Base-by-base conservation (phyloP, 1,284 basidiomycete species). In the Rhodotorula sp. region DNA sequence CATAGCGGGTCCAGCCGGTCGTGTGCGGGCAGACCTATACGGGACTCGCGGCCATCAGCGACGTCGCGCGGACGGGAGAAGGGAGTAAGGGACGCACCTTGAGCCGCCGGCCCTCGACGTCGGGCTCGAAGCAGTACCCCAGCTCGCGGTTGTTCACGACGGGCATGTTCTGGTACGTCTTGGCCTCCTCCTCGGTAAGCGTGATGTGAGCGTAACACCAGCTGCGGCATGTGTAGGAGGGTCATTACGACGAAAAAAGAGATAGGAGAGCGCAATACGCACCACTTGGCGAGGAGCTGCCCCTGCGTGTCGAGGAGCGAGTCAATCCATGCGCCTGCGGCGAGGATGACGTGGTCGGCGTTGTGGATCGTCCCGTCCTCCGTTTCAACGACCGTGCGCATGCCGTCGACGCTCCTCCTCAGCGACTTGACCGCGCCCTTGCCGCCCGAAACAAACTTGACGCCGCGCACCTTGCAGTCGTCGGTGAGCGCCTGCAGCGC, bases 151-250 rank as follows among this genome's bases (percentile, higher is more conserved):
- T 72, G 67, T 72, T 72, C 29, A 72, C 63, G 41, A 68, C 66
- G 9, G 70, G 80, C 17, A 74, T 74, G 44, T 73, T 17, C 21
- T 74, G 75, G 51, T 75, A 78, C n/a, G 60, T 64, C n/a, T 54
- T 67, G 9, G 80, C 78, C 67, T 82, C 81, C 54, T 81, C 80
- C 8, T 73, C 75, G 12, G 78, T 76, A 7, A 82, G 69, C 61
- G 81, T 78, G 39, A 82, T 78, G 67, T 83, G 82, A 1, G 78
- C 81, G 41, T 80, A 80, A 17, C 81, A 78, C 81, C 81, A 82
- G 46, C 78, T 78, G 77, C 78, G 36, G 10, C 25, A 22, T 21
- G 21, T 17, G 46, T 22, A 12, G 39, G 10, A 41, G 39, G 10
- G 46, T 48, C 46, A 48, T 17, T 2, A 10, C 29, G 27, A 21